Conservation (phyloP, 805 yeast species). For the Saccharomyces eubayanus region DNA sequence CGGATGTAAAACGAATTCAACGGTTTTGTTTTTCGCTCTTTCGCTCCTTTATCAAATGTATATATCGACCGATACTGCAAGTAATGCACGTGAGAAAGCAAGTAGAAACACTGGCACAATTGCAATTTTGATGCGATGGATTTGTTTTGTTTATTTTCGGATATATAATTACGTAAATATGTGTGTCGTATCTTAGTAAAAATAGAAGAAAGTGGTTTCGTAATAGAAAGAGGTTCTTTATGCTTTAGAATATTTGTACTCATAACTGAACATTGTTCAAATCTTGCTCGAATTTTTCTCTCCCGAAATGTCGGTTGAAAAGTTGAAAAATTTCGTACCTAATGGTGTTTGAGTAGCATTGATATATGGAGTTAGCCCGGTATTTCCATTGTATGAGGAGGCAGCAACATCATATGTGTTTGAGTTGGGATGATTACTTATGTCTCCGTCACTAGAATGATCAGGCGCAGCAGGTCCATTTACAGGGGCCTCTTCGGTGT, state of each 20-base stretch:
- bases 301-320: constrained; percentile 16
- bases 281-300: constrained; percentile 4
- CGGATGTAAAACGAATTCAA: not conserved
- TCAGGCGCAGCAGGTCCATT: not conserved
- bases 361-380: constrained; percentile 28
- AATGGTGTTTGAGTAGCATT: constrained; percentile 24
- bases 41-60: not conserved
- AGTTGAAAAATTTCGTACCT: constrained; percentile 23
- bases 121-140: not conserved
- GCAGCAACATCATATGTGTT: constrained; percentile 4
- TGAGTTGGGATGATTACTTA: not conserved
- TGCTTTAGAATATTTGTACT: not conserved
- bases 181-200: not conserved
- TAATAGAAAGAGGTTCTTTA: not conserved
- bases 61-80: too few relatives aligned
- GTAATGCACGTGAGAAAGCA: too few relatives aligned
- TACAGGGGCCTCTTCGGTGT: not conserved
- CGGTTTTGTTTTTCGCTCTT: not conserved
- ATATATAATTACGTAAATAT: not conserved
- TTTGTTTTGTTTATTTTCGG: not conserved
- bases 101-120: not conserved
- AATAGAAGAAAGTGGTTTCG: not conserved
- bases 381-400: constrained; percentile 15
- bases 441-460: not conserved
- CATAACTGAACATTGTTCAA: not conserved